Evolutionary conservation across 108 stramenopile genomes (phyloP), one percentile per base, ranked within the genome.

Genomic region (Cyclostephanos tholiformis): DNA sequence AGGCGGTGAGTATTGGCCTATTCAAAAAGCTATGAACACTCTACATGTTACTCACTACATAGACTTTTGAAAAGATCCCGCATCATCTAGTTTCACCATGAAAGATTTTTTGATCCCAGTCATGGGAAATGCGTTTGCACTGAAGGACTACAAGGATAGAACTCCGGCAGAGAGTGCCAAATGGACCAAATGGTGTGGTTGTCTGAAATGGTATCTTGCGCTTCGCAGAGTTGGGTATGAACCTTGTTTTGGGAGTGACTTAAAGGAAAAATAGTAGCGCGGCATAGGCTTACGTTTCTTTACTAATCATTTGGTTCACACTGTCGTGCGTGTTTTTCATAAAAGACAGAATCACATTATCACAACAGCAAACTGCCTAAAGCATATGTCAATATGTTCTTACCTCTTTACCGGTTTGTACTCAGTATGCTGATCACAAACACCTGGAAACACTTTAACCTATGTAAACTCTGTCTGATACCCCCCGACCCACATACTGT

Each of bases 201-300:
- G 30, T 16, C 58, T 89, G 69, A 88, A 89, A 41, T 93, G 88
- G 88, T 93, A 89, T 66, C 65, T 82, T n/a, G 65, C 82, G 6
- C 65, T 93, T 17, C 71, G 79, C 27, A 84, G 89, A 49, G 65
- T 64, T 25, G 80, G 80, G n/a, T 75, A 73, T 64, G 72, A 75
- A 56, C 92, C 92, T n/a, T 19, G 49, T 7, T 86, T 86, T 74
- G 74, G 63, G 12, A 68, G 41, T 32, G 35, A 20, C 59, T 41
- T 7, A 1, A 7, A 41, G 41, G 32, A 32, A 32, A 32, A 32
- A 6, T n/a, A 50, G n/a, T 50, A 20, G 1, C 22, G 16, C 2
- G 25, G 30, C 29, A 60, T 7, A 60, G 26, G 30, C 32, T 32
- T 32, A 4, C 3, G 32, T 32, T 32, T 32, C n/a, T n/a, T n/a